Evolutionary conservation across 2,329 filamentous ascomycete genomes (phyloP).

Genomic region (Fusarium fujikuroi): DNA sequence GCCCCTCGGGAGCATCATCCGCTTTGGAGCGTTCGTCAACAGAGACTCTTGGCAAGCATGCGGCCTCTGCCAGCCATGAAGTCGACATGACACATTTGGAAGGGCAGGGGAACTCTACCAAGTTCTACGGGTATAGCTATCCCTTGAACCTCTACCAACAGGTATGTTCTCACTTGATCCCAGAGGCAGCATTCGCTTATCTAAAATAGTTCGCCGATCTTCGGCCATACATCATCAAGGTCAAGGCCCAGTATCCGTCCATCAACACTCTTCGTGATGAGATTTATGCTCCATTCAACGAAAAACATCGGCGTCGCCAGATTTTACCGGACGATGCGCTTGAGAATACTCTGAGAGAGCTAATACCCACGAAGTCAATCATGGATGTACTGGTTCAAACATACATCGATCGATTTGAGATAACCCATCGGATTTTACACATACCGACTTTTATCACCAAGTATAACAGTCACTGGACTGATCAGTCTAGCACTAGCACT

Average conservation of each 20-base stretch:
- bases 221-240: not conserved
- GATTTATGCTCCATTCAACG: not conserved
- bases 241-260: not conserved
- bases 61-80: fast-evolving
- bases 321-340: not conserved
- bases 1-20: not conserved
- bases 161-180: fast-evolving
- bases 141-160: not conserved
- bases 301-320: not conserved
- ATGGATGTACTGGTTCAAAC: not conserved
- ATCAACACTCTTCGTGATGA: not conserved
- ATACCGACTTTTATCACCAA: not conserved
- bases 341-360: not conserved
- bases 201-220: not conserved
- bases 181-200: fast-evolving
- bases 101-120: not conserved
- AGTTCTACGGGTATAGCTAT: not conserved
- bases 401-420: not conserved
- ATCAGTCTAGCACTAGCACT: not conserved
- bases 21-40: not conserved
- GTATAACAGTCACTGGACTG: not conserved
- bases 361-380: not conserved
- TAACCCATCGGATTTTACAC: not conserved
- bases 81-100: not conserved
- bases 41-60: fast-evolving